These are phyloP conservation scores for Waitea zeae DNA, from an alignment of 1,284 basidiomycete genomes.

Conservation along the genomic window DNA sequence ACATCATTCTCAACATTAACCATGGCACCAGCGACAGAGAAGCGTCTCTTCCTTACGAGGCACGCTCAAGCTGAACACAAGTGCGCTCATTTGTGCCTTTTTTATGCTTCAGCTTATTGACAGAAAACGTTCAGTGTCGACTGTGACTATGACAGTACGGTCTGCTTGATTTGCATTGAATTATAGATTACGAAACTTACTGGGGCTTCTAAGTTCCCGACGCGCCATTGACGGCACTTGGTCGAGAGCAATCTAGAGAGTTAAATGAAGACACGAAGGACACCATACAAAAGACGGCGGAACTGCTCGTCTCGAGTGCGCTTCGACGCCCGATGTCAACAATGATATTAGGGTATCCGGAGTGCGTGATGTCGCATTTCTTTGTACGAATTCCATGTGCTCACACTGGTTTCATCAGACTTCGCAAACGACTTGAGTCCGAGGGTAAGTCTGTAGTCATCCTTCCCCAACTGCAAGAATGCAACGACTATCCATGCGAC, in stretches of 20 bases:
- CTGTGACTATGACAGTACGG: constrained; percentile 12
- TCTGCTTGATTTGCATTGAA: too few species aligned
- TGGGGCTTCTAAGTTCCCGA: constrained; percentile 10
- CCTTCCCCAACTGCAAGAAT: constrained; percentile 16
- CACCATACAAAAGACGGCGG: constrained; percentile 15
- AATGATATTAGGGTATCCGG: constrained; percentile 13
- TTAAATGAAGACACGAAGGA: constrained; percentile 13
- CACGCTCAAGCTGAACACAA: constrained; percentile 17
- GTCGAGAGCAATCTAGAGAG: constrained; percentile 15
- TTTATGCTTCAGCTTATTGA: not conserved
- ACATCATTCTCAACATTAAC: not conserved
- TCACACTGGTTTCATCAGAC: constrained; percentile 12
- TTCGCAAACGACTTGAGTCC: constrained; percentile 13
- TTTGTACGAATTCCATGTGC: too few species aligned
- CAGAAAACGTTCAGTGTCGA: constrained; percentile 9
- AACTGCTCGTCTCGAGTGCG: constrained; percentile 16
- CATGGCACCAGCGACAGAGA: constrained; percentile 13
- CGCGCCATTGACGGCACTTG: constrained; percentile 12
- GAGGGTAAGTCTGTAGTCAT: constrained; percentile 14
- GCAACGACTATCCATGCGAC: constrained; percentile 14
- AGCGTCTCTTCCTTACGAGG: constrained; percentile 14
- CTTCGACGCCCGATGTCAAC: constrained; percentile 17
- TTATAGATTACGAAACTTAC: too few species aligned
- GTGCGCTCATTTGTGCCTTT: constrained; percentile 7
- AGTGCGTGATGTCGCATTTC: too few species aligned